These are phyloP conservation scores for Thecaphora thlaspeos DNA, from an alignment of 1,284 basidiomycete species.

Conservation along the genomic window DNA sequence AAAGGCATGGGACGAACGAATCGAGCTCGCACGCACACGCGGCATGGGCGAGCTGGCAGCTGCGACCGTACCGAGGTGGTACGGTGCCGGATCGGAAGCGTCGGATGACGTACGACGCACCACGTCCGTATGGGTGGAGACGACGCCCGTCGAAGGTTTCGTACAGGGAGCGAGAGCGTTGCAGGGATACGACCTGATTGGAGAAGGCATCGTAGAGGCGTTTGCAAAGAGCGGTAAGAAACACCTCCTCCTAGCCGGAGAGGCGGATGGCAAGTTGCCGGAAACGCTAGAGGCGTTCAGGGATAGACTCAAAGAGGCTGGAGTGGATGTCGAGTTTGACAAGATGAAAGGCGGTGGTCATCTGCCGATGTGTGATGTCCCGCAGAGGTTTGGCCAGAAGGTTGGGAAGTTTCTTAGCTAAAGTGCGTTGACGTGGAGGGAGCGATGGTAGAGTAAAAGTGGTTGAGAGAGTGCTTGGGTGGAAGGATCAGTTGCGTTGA, in stretches of 20 bases:
- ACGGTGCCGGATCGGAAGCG: slow-evolving; percentile 49
- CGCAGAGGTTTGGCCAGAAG: slow-evolving; percentile 41
- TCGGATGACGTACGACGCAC: too few species aligned
- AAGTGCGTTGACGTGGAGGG: too few species aligned
- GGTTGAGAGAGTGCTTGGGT: too few species aligned
- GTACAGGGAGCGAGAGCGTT: slow-evolving; percentile 58
- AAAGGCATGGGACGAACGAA: slow-evolving; percentile 60
- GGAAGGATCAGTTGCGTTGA: too few species aligned
- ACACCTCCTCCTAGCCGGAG: slow-evolving; percentile 59
- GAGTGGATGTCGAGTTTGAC: slow-evolving; percentile 50
- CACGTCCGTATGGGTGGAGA: too few species aligned
- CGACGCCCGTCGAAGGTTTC: slow-evolving; percentile 59
- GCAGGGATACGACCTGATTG: slow-evolving; percentile 59
- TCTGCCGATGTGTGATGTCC: slow-evolving; percentile 60
- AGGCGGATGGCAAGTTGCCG: slow-evolving; percentile 59
- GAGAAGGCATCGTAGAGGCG: slow-evolving; percentile 49
- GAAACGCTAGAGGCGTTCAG: slow-evolving; percentile 54
- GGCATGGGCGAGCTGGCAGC: slow-evolving; percentile 58
- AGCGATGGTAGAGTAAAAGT: too few species aligned
- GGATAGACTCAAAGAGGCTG: slow-evolving; percentile 50
- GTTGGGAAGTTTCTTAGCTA: slow-evolving; percentile 25
- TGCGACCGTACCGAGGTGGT: slow-evolving; percentile 60
- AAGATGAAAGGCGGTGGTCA: slow-evolving; percentile 58
- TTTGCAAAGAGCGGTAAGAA: slow-evolving; percentile 25
- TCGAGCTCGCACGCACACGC: slow-evolving; percentile 51